Conservation (phyloP, 495 filamentous ascomycete genomes). For the Lentithecium fluviatile region DNA sequence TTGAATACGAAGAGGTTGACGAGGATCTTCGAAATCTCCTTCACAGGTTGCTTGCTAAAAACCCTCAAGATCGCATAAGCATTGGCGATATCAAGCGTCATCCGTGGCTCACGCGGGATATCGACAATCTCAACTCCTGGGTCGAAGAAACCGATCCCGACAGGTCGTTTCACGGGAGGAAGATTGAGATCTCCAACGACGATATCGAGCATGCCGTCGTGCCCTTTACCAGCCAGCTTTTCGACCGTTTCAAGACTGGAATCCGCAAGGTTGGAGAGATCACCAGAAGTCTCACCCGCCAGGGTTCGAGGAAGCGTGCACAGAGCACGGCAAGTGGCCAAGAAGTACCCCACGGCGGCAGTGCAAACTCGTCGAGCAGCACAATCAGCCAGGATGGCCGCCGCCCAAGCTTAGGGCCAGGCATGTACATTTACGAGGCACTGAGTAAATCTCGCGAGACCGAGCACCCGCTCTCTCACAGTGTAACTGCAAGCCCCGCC, state of each 20-base stretch:
- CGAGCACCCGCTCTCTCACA: slow-evolving; percentile 82
- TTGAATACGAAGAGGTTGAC: slow-evolving; percentile 83
- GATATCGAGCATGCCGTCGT: slow-evolving; percentile 90
- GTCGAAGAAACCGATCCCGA: slow-evolving; percentile 90
- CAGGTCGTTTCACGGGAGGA: slow-evolving; percentile 75
- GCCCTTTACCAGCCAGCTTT: slow-evolving; percentile 65
- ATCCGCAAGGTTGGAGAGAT: slow-evolving; percentile 53
- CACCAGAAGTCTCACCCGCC: slow-evolving; percentile 33
- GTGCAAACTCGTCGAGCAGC: slow-evolving; percentile 50
- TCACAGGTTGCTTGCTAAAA: slow-evolving; percentile 77
- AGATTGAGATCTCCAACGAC: slow-evolving; percentile 86
- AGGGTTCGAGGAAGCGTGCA: slow-evolving; percentile 34
- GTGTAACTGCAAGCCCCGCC: slow-evolving; percentile 73
- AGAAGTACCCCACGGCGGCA: slow-evolving; percentile 29
- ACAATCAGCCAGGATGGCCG: slow-evolving; percentile 57
- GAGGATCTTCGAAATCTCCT: slow-evolving; percentile 79
- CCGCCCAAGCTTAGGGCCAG: slow-evolving; percentile 67
- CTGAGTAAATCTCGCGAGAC: slow-evolving; percentile 52
- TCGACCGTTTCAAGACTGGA: slow-evolving; percentile 69
- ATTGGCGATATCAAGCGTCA: slow-evolving; percentile 93
- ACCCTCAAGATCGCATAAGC: slow-evolving; percentile 82
- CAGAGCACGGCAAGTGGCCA: slow-evolving; percentile 38
- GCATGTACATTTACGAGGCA: slow-evolving; percentile 63
- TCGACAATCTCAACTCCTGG: slow-evolving; percentile 74
- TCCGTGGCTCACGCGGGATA: slow-evolving; percentile 85